Percentiles rank a stretch among this genome's conserved stretches.
phyloP scores from a whole-genome alignment of 2,329 filamentous ascomycete species.

The Huntiella omanensis region DNA sequence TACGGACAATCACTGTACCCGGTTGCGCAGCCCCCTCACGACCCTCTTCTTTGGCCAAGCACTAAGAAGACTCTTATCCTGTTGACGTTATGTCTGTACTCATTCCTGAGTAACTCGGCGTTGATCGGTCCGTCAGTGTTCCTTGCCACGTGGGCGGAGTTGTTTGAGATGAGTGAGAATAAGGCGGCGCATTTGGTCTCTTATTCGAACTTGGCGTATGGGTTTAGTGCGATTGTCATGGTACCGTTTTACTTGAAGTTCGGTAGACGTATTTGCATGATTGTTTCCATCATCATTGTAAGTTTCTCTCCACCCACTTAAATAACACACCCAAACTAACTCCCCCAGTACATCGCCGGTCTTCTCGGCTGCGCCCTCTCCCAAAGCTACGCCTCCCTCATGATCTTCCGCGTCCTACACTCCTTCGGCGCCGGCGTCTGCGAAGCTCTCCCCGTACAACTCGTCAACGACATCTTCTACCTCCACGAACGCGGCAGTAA shows the following conservation, averaged over 20 bases:
- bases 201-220: slow-evolving; percentile 41
- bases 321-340: neutral
- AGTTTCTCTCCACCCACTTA: slow-evolving; percentile 9
- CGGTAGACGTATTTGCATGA: slow-evolving; percentile 25
- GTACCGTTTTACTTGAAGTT: slow-evolving; percentile 36
- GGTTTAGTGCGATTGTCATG: slow-evolving; percentile 33
- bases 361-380: slow-evolving; percentile 22
- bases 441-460: slow-evolving; percentile 26
- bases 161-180: slow-evolving; percentile 31
- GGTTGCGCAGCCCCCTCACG: slow-evolving; percentile 41
- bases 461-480: slow-evolving; percentile 28
- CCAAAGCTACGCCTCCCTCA: slow-evolving; percentile 19
- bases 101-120: slow-evolving; percentile 17
- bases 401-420: slow-evolving; percentile 23
- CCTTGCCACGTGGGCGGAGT: slow-evolving; percentile 32
- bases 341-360: slow-evolving; percentile 21
- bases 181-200: slow-evolving; percentile 36
- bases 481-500: slow-evolving; percentile 30
- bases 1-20: slow-evolving; percentile 42
- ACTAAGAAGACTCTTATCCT: slow-evolving; percentile 39
- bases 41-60: slow-evolving; percentile 37
- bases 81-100: slow-evolving; percentile 18
- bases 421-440: slow-evolving; percentile 25
- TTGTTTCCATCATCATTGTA: slow-evolving; percentile 21
- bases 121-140: slow-evolving; percentile 39